Conservation (phyloP, 345 rosid genomes). For the Eucalyptus polyanthemos region DNA sequence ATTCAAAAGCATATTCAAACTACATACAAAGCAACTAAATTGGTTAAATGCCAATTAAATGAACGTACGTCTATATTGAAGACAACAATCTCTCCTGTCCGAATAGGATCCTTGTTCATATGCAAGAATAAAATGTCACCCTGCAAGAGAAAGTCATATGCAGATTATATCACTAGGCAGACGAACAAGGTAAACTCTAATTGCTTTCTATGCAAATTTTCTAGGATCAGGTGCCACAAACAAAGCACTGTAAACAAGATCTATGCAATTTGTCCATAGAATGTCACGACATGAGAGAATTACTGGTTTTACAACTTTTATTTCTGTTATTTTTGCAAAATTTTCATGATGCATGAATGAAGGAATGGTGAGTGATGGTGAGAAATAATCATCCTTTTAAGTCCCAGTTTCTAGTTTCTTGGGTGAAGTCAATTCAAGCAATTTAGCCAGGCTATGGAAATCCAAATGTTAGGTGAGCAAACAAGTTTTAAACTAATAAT, state of each 20-base stretch:
- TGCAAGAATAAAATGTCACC: conserved; percentile 95
- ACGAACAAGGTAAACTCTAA: neutral
- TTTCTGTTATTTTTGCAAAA: neutral
- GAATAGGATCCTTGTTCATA: conserved; percentile 88
- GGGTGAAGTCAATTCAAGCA: neutral
- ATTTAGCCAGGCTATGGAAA: neutral
- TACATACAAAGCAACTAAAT: neutral
- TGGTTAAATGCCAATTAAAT: neutral
- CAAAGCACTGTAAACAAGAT: neutral
- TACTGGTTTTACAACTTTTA: neutral
- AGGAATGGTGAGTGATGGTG: neutral
- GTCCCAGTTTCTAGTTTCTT: neutral
- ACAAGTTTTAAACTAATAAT: neutral
- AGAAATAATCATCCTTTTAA: neutral
- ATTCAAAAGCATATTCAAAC: neutral
- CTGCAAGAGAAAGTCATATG: conserved; percentile 18
- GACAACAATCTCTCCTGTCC: conserved; percentile 95
- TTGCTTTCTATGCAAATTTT: neutral
- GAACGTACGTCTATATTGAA: conserved; percentile 62
- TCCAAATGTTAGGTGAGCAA: neutral
- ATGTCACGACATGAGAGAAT: neutral
- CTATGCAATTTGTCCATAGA: neutral
- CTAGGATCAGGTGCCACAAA: neutral
- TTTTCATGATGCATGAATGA: neutral
- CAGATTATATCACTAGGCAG: neutral